Evolutionary conservation across 768 basidiomycete species (phyloP), one percentile per base, ranked within the genome.

Genomic region (Phylloporus sp.): DNA sequence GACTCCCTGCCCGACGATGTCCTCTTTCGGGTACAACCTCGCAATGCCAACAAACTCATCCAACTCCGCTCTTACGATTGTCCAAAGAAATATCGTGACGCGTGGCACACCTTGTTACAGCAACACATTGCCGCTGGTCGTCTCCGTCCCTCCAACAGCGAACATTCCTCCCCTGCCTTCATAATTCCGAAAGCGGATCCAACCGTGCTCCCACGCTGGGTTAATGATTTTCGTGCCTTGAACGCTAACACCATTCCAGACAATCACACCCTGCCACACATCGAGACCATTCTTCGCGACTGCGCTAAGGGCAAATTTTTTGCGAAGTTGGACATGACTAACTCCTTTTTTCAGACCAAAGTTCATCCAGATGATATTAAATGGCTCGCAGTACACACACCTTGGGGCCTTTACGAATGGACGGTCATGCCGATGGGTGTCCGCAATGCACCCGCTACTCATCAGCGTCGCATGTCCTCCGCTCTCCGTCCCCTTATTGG

Each of bases 321-420:
- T 46, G 64, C 55, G 0, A 69, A 63, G 15, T 59, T 75, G 1
- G 67, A 76, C 37, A 71, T 72, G 65, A 69, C 67, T n/a, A 64
- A 71, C 27, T 58, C 66, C 0, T 75, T 72, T 36, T 72, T 71
- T 39, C 72, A 73, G 44, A 72, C 63, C 0, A 41, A 57, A 0
- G 49, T 70, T 0, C 57, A 67, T n/a, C 58, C 53, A 0, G 63
- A 68, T 3, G 50, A 68, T 18, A 51, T 71, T 0, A 32, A 50
- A 0, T 59, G 62, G 18, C 74, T 71, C 0, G 72, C 71, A 0
- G 69, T 75, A 1, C 51, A 51, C 0, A 76, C 71, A 0, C 72
- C 66, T 0, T 67, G 67, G 20, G 70, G 75, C 0, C 46, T 61
- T 0, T 76, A 66, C 45, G 71, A 78, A 38, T 77, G 68, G 49